A percentile compares a stretch with the other conserved stretches of the same genome.
These are phyloP conservation scores for Cenchrus purpureus DNA, from an alignment of 176 grass and related monocot genomes.

Conservation along the genomic window DNA sequence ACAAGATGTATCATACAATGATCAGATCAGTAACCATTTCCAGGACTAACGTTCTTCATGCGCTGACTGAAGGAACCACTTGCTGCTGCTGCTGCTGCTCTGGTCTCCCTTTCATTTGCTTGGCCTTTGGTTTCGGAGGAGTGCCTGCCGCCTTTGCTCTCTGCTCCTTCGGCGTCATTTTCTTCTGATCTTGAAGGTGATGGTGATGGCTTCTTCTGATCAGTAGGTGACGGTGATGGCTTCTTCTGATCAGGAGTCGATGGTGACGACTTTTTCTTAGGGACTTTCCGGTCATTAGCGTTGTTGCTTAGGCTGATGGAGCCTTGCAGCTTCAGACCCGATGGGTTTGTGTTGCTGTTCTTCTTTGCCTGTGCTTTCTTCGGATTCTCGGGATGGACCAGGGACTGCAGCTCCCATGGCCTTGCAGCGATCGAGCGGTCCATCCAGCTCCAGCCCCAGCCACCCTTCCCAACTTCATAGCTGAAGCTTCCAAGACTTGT, in stretches of 20 bases:
- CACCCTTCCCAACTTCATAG: conserved; percentile 73
- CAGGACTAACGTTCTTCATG: neutral
- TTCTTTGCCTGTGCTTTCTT: conserved; percentile 61
- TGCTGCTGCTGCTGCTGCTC: conserved; percentile 6
- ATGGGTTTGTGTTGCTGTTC: conserved; percentile 46
- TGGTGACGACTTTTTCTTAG: conserved; percentile 51
- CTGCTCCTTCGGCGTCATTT: conserved; percentile 28
- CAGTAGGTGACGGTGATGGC: conserved; percentile 27
- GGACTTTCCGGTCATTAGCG: conserved; percentile 47
- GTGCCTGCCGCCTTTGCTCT: conserved; percentile 51
- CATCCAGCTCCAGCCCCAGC: conserved; percentile 98
- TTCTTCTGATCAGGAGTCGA: conserved; percentile 51
- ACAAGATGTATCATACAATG: conserved; percentile 52
- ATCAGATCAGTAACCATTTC: neutral
- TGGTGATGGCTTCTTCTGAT: conserved; percentile 49
- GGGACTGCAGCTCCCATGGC: conserved; percentile 81
- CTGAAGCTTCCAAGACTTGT: conserved; percentile 68
- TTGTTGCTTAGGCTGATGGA: conserved; percentile 50
- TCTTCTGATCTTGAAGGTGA: conserved; percentile 48
- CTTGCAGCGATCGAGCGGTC: conserved; percentile 87
- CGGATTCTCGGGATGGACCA: conserved; percentile 44
- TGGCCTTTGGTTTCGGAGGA: conserved; percentile 53
- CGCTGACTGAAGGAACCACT: conserved; percentile 28
- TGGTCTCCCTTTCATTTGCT: conserved; percentile 50
- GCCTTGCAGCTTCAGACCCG: conserved; percentile 54